Evolutionary conservation across 2,329 filamentous ascomycete species (phyloP).

Genomic region (Fusarium ambrosium): DNA sequence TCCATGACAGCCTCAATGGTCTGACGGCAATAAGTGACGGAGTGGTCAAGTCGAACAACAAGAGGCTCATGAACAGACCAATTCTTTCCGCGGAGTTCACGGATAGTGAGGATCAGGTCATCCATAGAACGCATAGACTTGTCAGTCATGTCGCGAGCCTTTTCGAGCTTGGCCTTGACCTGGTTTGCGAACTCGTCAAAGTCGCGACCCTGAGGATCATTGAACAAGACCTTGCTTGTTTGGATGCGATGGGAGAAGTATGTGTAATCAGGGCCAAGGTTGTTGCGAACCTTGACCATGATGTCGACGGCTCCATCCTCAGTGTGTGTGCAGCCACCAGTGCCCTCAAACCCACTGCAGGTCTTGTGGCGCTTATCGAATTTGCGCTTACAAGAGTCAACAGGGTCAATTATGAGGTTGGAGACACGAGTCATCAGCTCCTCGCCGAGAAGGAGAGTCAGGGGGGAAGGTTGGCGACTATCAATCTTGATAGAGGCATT

Average conservation of each 20-base stretch:
- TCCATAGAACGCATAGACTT: slow-evolving; percentile 56
- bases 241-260: slow-evolving; percentile 59
- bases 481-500: slow-evolving; percentile 56
- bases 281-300: slow-evolving; percentile 62
- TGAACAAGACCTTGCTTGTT: slow-evolving; percentile 62
- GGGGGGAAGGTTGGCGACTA: slow-evolving; percentile 63
- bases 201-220: slow-evolving; percentile 56
- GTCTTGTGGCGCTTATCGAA: slow-evolving; percentile 57
- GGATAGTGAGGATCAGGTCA: slow-evolving; percentile 64
- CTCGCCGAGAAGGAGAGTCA: slow-evolving; percentile 62
- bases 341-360: slow-evolving; percentile 54
- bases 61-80: slow-evolving; percentile 64
- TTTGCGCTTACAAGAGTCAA: slow-evolving; percentile 57
- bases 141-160: slow-evolving; percentile 58
- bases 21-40: slow-evolving; percentile 58
- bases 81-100: slow-evolving; percentile 60
- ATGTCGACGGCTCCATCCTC: slow-evolving; percentile 62
- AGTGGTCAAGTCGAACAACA: slow-evolving; percentile 58
- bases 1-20: slow-evolving; percentile 64
- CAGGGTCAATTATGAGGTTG: slow-evolving; percentile 56
- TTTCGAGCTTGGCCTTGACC: slow-evolving; percentile 54
- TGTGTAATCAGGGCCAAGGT: slow-evolving; percentile 62
- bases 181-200: slow-evolving; percentile 60
- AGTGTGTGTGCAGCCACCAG: slow-evolving; percentile 55
- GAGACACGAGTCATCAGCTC: slow-evolving; percentile 61